These are phyloP conservation scores for Tetrastigma voinierianum DNA, from an alignment of 164 flowering plant species.

Conservation along the genomic window DNA sequence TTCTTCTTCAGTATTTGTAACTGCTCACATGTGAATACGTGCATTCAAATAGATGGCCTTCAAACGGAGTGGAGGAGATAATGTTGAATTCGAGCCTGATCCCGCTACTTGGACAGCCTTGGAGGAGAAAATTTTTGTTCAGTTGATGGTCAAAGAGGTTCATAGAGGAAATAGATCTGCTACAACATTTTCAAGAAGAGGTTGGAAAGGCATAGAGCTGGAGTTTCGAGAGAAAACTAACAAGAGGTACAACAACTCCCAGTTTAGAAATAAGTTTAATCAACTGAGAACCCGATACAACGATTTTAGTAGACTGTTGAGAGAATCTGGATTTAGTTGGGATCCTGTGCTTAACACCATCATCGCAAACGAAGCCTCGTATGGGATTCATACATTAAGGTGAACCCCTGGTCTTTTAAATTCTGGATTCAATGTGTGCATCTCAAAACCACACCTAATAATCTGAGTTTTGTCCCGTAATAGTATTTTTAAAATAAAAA, in stretches of 20 bases:
- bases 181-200: slow-evolving; percentile 12
- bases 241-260: slow-evolving; percentile 13
- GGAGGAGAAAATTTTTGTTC: slow-evolving; percentile 13
- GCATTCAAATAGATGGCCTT: slow-evolving; percentile 4
- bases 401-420: background rate
- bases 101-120: slow-evolving; percentile 17
- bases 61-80: slow-evolving; percentile 9
- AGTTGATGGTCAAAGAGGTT: slow-evolving; percentile 11
- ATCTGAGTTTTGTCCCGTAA: too few species aligned
- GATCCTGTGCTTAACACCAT: slow-evolving; percentile 11
- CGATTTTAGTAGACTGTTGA: slow-evolving; percentile 10
- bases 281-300: slow-evolving; percentile 12
- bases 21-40: background rate
- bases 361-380: slow-evolving; percentile 5
- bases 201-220: slow-evolving; percentile 14
- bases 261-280: slow-evolving; percentile 15
- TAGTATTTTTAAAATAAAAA: too few species aligned
- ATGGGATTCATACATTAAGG: slow-evolving; percentile 7
- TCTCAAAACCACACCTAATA: background rate
- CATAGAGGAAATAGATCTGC: slow-evolving; percentile 10
- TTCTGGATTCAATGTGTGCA: background rate
- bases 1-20: background rate
- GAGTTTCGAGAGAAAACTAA: slow-evolving; percentile 10
- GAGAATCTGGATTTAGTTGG: slow-evolving; percentile 7
- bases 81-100: slow-evolving; percentile 4